Percentiles rank a stretch among this genome's conserved stretches.
Conservation (phyloP, 345 rosid genomes). For the Melastoma malabathricum region DNA sequence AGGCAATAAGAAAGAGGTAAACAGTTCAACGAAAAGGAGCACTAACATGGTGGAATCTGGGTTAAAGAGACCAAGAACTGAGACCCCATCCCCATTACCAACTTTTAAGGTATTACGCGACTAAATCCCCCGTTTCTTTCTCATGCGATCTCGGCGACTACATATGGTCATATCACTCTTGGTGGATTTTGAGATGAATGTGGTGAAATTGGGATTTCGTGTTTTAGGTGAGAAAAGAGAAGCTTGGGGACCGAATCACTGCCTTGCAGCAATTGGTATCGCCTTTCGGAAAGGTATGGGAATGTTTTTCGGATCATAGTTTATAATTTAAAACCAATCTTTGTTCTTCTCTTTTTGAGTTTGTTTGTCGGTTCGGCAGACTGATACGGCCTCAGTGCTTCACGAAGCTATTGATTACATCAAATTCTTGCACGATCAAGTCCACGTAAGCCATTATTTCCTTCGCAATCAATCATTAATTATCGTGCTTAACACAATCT, state of each 20-base stretch:
- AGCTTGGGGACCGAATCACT: constrained; percentile 94
- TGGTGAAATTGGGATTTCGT: not conserved
- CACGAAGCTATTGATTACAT: constrained; percentile 88
- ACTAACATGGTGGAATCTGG: constrained; percentile 6
- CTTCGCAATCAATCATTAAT: too few species aligned
- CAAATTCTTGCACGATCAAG: constrained; percentile 77
- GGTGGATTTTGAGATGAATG: too few species aligned
- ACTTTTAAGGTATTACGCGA: constrained; percentile 53
- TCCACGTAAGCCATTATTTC: constrained; percentile 28
- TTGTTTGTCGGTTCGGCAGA: constrained; percentile 25
- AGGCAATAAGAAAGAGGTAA: too few species aligned
- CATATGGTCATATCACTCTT: too few species aligned
- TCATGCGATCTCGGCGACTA: too few species aligned
- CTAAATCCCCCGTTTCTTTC: too few species aligned
- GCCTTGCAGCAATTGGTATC: constrained; percentile 96
- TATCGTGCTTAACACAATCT: too few species aligned
- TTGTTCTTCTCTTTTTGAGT: too few species aligned
- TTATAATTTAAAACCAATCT: too few species aligned
- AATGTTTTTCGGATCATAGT: constrained; percentile 1
- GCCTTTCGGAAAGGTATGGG: constrained; percentile 89
- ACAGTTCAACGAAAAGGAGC: too few species aligned
- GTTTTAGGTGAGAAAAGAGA: constrained; percentile 82
- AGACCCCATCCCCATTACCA: constrained; percentile 66
- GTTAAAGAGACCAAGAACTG: constrained; percentile 52
- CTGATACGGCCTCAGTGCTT: constrained; percentile 96